Evolutionary conservation across 371 early-diverging fungal genomes (phyloP).

Genomic region (Sporodiniella umbellata): DNA sequence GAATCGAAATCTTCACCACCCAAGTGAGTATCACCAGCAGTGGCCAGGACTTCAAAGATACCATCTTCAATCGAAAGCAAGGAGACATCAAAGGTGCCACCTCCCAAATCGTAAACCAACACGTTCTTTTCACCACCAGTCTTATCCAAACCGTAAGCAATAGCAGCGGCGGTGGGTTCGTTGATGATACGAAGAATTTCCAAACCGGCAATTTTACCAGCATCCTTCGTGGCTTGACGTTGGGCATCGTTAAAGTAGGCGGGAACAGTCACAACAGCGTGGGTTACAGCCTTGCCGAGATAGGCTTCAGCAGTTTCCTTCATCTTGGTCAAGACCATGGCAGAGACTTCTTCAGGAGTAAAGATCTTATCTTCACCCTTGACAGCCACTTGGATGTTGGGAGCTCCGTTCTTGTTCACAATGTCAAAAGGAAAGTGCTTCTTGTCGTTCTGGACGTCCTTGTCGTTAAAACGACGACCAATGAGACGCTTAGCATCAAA

Average conservation of each 20-base stretch:
- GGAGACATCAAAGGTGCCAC: slow-evolving; percentile 96
- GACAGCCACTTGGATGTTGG: slow-evolving; percentile 78
- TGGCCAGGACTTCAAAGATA: slow-evolving; percentile 84
- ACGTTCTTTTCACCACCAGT: slow-evolving; percentile 65
- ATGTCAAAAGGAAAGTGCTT: slow-evolving; percentile 92
- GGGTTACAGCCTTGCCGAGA: slow-evolving; percentile 81
- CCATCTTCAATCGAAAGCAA: slow-evolving; percentile 85
- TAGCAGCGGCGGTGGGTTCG: slow-evolving; percentile 96
- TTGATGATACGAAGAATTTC: slow-evolving; percentile 82
- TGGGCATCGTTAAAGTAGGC: slow-evolving; percentile 92
- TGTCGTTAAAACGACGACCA: slow-evolving; percentile 82
- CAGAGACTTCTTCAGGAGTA: slow-evolving; percentile 96
- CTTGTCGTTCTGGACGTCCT: slow-evolving; percentile 82
- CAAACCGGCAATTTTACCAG: slow-evolving; percentile 77
- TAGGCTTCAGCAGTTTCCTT: slow-evolving; percentile 96
- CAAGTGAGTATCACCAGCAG: slow-evolving; percentile 90
- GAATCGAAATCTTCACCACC: slow-evolving; percentile 97
- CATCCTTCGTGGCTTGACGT: slow-evolving; percentile 82
- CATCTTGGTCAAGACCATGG: slow-evolving; percentile 96
- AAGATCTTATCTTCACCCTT: slow-evolving; percentile 89
- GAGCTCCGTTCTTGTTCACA: slow-evolving; percentile 77
- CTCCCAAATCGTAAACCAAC: slow-evolving; percentile 93
- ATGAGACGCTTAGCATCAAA: slow-evolving; percentile 96
- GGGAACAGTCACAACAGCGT: slow-evolving; percentile 89
- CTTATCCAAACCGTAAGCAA: slow-evolving; percentile 88